phyloP scores from a whole-genome alignment of 495 filamentous ascomycete species.

The Aspergillus cristatus region DNA sequence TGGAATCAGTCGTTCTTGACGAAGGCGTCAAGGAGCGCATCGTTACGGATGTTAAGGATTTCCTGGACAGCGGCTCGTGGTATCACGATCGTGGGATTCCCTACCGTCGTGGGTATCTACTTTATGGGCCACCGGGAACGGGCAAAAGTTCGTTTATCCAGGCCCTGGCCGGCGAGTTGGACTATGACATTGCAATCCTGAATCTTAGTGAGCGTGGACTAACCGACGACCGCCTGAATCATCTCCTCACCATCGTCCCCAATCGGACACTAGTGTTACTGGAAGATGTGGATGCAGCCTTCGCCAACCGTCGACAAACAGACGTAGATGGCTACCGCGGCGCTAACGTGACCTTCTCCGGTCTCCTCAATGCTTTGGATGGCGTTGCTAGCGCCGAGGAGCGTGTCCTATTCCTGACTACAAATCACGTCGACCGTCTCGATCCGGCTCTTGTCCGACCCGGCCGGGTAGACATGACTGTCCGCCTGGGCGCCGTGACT shows the following conservation, averaged over 20 bases:
- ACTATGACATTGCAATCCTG: constrained; percentile 90
- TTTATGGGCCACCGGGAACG: constrained; percentile 89
- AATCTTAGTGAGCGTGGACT: constrained; percentile 89
- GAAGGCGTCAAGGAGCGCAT: constrained; percentile 77
- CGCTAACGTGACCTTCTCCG: constrained; percentile 90
- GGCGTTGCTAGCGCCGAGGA: constrained; percentile 94
- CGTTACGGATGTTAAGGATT: constrained; percentile 78
- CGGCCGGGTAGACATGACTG: constrained; percentile 87
- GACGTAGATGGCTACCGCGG: constrained; percentile 82
- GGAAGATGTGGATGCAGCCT: constrained; percentile 93
- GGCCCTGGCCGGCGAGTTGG: constrained; percentile 80
- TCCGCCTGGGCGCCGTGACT: constrained; percentile 80
- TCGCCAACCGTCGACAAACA: constrained; percentile 66
- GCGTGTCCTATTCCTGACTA: constrained; percentile 87
- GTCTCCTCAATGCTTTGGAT: constrained; percentile 85
- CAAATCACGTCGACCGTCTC: constrained; percentile 83
- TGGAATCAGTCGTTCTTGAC: constrained; percentile 82
- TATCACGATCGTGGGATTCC: constrained; percentile 93
- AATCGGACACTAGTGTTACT: constrained; percentile 77
- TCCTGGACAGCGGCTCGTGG: constrained; percentile 70
- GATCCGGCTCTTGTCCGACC: constrained; percentile 86
- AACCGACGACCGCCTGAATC: constrained; percentile 85
- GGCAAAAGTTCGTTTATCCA: constrained; percentile 97
- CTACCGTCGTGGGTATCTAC: constrained; percentile 84
- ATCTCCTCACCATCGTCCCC: constrained; percentile 80